Conservation (phyloP, 306 rosid species). For the Phaseolus lunatus region DNA sequence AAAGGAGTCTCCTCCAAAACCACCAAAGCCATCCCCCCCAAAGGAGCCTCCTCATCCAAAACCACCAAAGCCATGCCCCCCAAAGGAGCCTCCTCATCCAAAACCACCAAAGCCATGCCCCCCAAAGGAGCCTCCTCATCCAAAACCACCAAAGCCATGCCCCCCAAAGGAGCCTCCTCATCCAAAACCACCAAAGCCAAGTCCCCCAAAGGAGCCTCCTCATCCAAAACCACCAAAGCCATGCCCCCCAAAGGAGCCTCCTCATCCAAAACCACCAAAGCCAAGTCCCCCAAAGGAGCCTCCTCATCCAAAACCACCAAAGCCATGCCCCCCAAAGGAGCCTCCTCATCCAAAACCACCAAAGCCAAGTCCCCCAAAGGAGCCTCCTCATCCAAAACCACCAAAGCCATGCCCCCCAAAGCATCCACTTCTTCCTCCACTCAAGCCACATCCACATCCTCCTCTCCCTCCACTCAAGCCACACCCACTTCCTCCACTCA, state of each 20-base stretch:
- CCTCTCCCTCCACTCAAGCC: slow-evolving; percentile 55
- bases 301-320: background rate
- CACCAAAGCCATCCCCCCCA: slow-evolving; percentile 20
- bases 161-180: background rate
- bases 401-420: background rate
- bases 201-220: background rate
- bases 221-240: background rate
- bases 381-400: background rate
- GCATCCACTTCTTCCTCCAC: slow-evolving; percentile 42
- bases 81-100: background rate
- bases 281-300: background rate
- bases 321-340: background rate
- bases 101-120: slow-evolving; percentile 31
- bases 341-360: background rate
- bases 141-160: background rate
- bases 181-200: background rate
- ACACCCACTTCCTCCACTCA: slow-evolving; percentile 40
- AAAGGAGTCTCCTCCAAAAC: background rate
- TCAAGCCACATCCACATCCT: slow-evolving; percentile 18
- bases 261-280: background rate
- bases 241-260: background rate
- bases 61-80: background rate
- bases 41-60: slow-evolving; percentile 28
- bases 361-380: background rate
- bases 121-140: slow-evolving; percentile 22